These are phyloP conservation scores for Pezicula rhizophila DNA, from an alignment of 2,329 filamentous ascomycete genomes.

Conservation along the genomic window DNA sequence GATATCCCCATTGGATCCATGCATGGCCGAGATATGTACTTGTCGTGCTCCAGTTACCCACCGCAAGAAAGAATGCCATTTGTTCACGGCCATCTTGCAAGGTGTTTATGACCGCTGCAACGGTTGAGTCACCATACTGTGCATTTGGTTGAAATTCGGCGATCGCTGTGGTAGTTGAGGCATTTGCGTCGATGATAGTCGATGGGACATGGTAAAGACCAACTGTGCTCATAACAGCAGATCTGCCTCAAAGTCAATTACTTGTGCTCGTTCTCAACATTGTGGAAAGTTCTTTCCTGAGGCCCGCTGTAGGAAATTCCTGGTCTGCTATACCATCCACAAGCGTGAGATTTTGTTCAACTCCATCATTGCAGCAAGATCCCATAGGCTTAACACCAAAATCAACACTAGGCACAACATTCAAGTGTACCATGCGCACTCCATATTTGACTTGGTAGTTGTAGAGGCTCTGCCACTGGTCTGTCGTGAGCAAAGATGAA, in stretches of 20 bases:
- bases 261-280: background rate
- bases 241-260: conserved; percentile 18
- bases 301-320: conserved; percentile 47
- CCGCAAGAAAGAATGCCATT: conserved; percentile 53
- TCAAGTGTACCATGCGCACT: conserved; percentile 52
- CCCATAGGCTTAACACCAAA: conserved; percentile 31
- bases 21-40: conserved; percentile 54
- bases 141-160: conserved; percentile 42
- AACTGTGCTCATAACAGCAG: conserved; percentile 38
- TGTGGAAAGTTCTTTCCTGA: conserved; percentile 34
- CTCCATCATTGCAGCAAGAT: conserved; percentile 39
- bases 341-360: conserved; percentile 44
- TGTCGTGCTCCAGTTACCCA: conserved; percentile 36
- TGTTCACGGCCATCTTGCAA: conserved; percentile 45
- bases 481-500: conserved; percentile 34
- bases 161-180: conserved; percentile 44
- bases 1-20: conserved; percentile 56
- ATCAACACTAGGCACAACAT: conserved; percentile 46
- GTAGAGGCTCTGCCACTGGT: conserved; percentile 49
- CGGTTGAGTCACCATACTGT: conserved; percentile 31
- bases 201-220: conserved; percentile 53
- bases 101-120: conserved; percentile 52
- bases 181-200: conserved; percentile 43
- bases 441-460: conserved; percentile 50
- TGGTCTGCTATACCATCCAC: conserved; percentile 39